Base-by-base conservation (phyloP, 305 asterid genomes). In the Euphrasia arctica region DNA sequence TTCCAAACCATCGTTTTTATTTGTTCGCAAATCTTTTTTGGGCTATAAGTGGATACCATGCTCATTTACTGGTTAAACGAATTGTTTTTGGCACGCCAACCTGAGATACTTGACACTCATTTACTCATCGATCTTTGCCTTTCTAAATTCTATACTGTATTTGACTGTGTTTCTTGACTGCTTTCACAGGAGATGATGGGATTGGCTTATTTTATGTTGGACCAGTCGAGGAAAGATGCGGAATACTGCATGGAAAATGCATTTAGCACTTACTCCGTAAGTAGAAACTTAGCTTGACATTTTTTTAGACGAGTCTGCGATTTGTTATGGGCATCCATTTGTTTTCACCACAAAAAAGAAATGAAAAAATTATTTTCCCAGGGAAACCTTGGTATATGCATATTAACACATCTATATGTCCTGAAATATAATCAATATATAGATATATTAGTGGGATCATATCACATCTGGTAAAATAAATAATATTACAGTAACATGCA, bases 231-330 rank as follows among this genome's bases (percentile, higher is more conserved):
- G 68, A 93, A 93, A 81, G 99, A 93, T 76, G 90, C 97, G 32
- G 99, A 90, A 74, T 84, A 83, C 81, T 93, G 89, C 91, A 90
- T 93, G 99, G 99, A 93, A 80, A 90, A 77, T 86, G 92, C 99
- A 59, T 86, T 93, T 70, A 83, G 71, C 75, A 83, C 97, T 66
- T 93, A 93, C 75, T 68, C 79, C 72, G 97, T 93, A 83, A 67
- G 83, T 60, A 60, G 43, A 58, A 58, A 57, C 62, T 68, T 64
- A 58, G 64, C 64, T 75, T 73, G 56, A 36, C 10, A 55, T 11
- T 29, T n/a, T 41, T 45, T 25, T 58, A 62, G 52, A 54, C 10
- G 25, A 63, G 32, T 70, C 59, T 75, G 55, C 58, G 63, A 55
- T 70, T 73, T 63, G 32, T 51, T 14, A 14, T 51, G 5, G 27